phyloP scores from a whole-genome alignment of 1,284 basidiomycete genomes.

The Heliocybe sulcata region DNA sequence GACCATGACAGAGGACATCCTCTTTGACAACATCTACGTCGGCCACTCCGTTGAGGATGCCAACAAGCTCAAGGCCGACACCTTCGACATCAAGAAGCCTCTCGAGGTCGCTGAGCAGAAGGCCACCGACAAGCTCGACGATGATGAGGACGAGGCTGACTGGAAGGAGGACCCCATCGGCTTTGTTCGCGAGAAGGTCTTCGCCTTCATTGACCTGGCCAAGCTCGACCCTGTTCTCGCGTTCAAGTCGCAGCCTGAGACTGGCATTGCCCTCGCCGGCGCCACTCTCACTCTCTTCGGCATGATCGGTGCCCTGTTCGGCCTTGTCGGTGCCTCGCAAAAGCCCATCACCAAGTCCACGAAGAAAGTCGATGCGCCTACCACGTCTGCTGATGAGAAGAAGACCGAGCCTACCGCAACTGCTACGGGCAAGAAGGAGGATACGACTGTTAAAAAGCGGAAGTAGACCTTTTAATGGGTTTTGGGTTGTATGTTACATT shows the following conservation, averaged over 20 bases:
- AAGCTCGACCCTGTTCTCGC: conserved; percentile 69
- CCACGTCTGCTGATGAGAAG: conserved; percentile 54
- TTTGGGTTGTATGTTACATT: neutral
- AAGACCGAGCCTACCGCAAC: conserved; percentile 62
- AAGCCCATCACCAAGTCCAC: conserved; percentile 67
- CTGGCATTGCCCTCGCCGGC: conserved; percentile 69
- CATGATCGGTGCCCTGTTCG: conserved; percentile 74
- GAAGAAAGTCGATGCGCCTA: conserved; percentile 66
- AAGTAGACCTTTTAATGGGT: conserved; percentile 21
- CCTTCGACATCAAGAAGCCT: conserved; percentile 78
- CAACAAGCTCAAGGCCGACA: conserved; percentile 73
- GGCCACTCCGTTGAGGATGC: conserved; percentile 85
- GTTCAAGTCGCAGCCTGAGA: conserved; percentile 79
- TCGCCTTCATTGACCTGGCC: conserved; percentile 68
- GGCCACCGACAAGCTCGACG: conserved; percentile 31
- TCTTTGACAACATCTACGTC: conserved; percentile 93
- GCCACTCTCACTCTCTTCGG: conserved; percentile 75
- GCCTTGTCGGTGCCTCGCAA: conserved; percentile 67
- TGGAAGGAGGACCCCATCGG: conserved; percentile 71
- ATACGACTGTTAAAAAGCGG: conserved; percentile 51
- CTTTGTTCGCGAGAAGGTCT: conserved; percentile 73
- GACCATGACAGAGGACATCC: conserved; percentile 98
- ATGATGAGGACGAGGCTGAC: conserved; percentile 45
- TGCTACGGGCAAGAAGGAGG: conserved; percentile 60
- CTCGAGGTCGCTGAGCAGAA: conserved; percentile 56